Conservation (phyloP, 2,329 filamentous ascomycete species). For the Juglanconis juglandina region DNA sequence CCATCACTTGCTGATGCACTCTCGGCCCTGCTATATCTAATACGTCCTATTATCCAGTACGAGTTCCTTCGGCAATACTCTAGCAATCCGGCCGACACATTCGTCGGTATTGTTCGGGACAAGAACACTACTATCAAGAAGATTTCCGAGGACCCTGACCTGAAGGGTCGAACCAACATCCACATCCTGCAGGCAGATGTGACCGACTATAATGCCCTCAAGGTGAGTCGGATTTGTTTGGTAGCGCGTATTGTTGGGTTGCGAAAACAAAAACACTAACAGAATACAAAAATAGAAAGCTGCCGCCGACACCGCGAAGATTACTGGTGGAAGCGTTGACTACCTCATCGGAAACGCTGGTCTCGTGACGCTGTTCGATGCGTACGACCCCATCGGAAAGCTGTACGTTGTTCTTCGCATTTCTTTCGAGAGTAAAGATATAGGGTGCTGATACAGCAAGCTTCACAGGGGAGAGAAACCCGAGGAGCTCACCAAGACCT, state of each 20-base stretch:
- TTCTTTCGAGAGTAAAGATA: neutral
- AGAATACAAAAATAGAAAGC: slow-evolving; percentile 12
- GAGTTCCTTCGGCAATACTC: slow-evolving; percentile 48
- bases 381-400: neutral
- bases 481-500: slow-evolving; percentile 25
- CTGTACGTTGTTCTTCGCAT: neutral
- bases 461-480: slow-evolving; percentile 28
- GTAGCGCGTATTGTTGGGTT: too few species aligned
- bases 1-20: too few species aligned
- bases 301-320: slow-evolving; percentile 25
- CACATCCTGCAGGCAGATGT: slow-evolving; percentile 45
- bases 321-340: slow-evolving; percentile 41
- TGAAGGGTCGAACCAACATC: slow-evolving; percentile 38
- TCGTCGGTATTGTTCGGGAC: slow-evolving; percentile 47
- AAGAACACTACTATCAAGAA: slow-evolving; percentile 42
- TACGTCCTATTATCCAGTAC: slow-evolving; percentile 33
- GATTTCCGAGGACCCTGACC: slow-evolving; percentile 32
- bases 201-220: slow-evolving; percentile 34
- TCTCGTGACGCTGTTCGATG: slow-evolving; percentile 1
- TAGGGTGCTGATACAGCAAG: neutral
- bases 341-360: slow-evolving; percentile 52
- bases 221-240: slow-evolving; percentile 21
- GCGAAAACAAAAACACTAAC: too few species aligned
- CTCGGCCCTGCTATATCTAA: neutral
- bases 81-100: slow-evolving; percentile 36